A percentile compares a stretch with the other conserved stretches of the same genome.
phyloP scores from a whole-genome alignment of 2,329 filamentous ascomycete species.

The Fusarium stilboides region DNA sequence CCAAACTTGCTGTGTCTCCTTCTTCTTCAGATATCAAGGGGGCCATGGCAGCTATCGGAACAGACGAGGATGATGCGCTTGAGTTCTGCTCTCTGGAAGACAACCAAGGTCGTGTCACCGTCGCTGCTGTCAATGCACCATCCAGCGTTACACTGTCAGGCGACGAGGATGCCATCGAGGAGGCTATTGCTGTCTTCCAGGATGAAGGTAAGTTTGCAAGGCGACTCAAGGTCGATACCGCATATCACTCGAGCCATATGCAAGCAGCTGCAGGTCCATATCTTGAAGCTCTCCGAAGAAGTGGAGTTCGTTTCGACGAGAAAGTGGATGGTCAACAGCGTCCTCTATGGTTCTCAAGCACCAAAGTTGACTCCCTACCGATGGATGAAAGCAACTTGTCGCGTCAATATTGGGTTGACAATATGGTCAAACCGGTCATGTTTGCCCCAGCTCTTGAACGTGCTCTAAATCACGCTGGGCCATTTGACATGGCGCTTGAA shows the following conservation, averaged over 20 bases:
- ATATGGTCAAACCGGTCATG: too few species aligned
- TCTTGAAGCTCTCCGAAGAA: too few species aligned
- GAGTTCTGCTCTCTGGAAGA: slow-evolving; percentile 9
- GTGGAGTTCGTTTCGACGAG: background rate
- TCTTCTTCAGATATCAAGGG: background rate
- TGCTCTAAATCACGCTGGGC: too few species aligned
- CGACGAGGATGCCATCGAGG: slow-evolving; percentile 54
- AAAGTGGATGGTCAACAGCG: background rate
- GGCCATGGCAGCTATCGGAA: slow-evolving; percentile 7
- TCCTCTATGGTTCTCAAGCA: too few species aligned
- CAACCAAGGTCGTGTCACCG: background rate
- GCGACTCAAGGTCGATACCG: too few species aligned
- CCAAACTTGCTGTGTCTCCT: background rate
- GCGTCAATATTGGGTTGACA: too few species aligned
- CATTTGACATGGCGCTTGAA: too few species aligned
- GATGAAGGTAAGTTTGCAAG: slow-evolving; percentile 12
- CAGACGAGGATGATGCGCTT: background rate
- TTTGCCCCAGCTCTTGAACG: too few species aligned
- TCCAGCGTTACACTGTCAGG: slow-evolving; percentile 4
- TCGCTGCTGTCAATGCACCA: slow-evolving; percentile 8
- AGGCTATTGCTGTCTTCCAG: slow-evolving; percentile 14
- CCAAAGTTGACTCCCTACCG: too few species aligned
- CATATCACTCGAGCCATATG: too few species aligned
- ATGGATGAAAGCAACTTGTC: too few species aligned
- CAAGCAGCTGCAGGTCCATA: too few species aligned